Evolutionary conservation across 2,329 filamentous ascomycete genomes (phyloP).

Genomic region (Lachnellula cervina): DNA sequence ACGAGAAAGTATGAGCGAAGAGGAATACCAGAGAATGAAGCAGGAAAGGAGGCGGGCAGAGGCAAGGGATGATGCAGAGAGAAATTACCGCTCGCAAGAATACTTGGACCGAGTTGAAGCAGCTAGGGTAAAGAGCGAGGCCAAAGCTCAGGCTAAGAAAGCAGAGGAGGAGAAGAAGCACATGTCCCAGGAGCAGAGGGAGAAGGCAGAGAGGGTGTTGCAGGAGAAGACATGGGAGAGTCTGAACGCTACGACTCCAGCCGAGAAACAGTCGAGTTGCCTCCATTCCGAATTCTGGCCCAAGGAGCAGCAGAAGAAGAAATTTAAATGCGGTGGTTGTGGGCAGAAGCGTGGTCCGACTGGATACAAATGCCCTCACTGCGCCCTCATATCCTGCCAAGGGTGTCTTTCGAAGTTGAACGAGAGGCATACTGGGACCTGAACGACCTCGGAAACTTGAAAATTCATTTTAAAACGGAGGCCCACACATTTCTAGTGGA

Average conservation of each 20-base stretch:
- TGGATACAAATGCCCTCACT: constrained; percentile 17
- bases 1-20: background rate
- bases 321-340: constrained; percentile 18
- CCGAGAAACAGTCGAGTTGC: constrained; percentile 14
- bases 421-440: background rate
- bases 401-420: constrained; percentile 7
- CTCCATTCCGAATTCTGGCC: constrained; percentile 17
- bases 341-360: constrained; percentile 15
- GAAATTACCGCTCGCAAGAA: background rate
- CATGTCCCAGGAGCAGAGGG: background rate
- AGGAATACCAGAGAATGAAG: background rate
- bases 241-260: constrained; percentile 2
- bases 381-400: constrained; percentile 13
- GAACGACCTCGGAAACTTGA: background rate
- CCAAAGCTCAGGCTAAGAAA: background rate
- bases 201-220: background rate
- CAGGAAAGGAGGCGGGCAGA: background rate
- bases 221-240: constrained; percentile 7
- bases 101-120: background rate
- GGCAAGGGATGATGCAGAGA: background rate
- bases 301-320: constrained; percentile 13
- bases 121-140: background rate
- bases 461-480: background rate
- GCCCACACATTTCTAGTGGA: background rate
- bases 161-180: background rate